These are phyloP conservation scores for Neckera pumila DNA, from an alignment of 225 moss, liverwort and hornwort species.

Conservation along the genomic window DNA sequence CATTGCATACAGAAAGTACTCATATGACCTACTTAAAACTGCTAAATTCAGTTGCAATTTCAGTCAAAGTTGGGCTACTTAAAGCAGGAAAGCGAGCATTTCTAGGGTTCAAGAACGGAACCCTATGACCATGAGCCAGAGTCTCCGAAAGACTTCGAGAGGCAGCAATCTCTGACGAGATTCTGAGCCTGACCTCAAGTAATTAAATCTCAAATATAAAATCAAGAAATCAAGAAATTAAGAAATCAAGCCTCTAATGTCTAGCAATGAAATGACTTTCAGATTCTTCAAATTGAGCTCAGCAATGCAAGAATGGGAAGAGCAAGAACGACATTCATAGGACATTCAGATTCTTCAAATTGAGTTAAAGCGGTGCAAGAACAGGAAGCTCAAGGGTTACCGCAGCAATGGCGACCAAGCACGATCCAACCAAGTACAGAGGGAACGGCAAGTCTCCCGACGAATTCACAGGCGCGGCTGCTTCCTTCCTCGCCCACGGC, in stretches of 20 bases:
- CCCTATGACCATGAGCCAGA: background rate
- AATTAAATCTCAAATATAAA: background rate
- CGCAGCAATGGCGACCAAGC: conserved; percentile 85
- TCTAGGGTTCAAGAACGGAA: background rate
- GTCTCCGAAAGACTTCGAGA: background rate
- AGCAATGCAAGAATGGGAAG: background rate
- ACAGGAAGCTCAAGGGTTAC: conserved; percentile 7
- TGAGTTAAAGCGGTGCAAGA: background rate
- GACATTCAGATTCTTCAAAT: background rate
- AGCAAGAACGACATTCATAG: background rate
- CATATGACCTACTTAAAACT: background rate
- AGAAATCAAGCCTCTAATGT: background rate
- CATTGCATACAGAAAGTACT: background rate
- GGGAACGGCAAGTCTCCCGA: conserved; percentile 55
- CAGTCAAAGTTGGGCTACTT: background rate
- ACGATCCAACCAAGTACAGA: conserved; percentile 71
- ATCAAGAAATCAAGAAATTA: too few species aligned
- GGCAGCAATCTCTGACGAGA: background rate
- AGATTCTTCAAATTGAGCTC: background rate
- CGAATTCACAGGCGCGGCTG: conserved; percentile 22
- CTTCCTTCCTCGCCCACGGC: conserved; percentile 83
- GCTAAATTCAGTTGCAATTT: too few species aligned
- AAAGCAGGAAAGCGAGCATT: background rate
- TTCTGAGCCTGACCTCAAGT: background rate
- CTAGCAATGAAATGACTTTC: background rate